Conservation (phyloP, 148 eudicot genomes). For the Chenopodium suecicum region DNA sequence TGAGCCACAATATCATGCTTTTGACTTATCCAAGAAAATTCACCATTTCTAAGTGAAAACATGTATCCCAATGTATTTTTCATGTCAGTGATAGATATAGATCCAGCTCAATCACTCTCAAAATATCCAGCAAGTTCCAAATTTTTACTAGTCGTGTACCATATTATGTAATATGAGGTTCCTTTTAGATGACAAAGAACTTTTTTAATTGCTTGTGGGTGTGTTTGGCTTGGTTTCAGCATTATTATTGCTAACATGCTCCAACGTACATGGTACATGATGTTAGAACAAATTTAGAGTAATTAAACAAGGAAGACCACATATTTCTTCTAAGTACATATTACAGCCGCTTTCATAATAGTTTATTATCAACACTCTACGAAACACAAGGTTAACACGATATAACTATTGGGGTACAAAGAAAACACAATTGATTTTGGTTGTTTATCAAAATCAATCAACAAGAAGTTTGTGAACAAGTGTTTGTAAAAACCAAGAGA, state of each 20-base stretch:
- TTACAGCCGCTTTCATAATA: too few species aligned
- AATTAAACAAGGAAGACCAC: too few species aligned
- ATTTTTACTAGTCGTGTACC: not conserved
- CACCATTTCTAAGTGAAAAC: not conserved
- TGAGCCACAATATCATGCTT: not conserved
- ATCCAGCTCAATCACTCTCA: not conserved
- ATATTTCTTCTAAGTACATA: too few species aligned
- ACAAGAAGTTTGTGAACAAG: too few species aligned
- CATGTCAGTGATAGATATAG: not conserved
- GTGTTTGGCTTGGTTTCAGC: not conserved
- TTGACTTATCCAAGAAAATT: not conserved
- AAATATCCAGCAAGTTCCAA: not conserved
- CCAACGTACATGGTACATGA: not conserved
- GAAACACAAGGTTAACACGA: too few species aligned
- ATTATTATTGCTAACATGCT: not conserved
- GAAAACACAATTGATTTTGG: too few species aligned
- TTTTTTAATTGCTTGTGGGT: not conserved
- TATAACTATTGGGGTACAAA: too few species aligned
- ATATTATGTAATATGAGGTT: not conserved
- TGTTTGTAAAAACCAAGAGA: too few species aligned
- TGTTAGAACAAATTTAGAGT: too few species aligned
- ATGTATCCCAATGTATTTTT: not conserved
- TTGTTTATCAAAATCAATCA: too few species aligned
- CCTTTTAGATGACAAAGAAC: not conserved
- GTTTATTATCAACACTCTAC: too few species aligned